phyloP scores from a whole-genome alignment of 2,329 filamentous ascomycete species.

The Colletotrichum cereale region DNA sequence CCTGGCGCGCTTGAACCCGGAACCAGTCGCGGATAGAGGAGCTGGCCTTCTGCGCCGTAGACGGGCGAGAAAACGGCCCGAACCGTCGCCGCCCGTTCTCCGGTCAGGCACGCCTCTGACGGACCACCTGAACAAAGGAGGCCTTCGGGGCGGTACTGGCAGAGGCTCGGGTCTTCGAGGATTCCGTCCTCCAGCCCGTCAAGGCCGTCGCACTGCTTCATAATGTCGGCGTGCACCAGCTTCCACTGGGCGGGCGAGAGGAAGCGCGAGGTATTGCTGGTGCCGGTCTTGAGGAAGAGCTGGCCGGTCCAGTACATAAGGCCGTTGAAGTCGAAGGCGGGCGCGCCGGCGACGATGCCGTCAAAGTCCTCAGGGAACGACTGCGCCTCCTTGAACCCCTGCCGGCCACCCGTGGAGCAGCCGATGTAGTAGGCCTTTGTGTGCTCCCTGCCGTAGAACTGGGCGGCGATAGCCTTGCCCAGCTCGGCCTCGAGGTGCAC shows the following conservation, averaged over 20 bases:
- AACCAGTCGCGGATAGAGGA: constrained; percentile 60
- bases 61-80: constrained; percentile 51
- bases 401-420: constrained; percentile 67
- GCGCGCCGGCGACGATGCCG: constrained; percentile 64
- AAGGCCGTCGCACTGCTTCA: constrained; percentile 60
- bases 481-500: constrained; percentile 62
- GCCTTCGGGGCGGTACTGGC: constrained; percentile 49
- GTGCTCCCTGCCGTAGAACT: constrained; percentile 57
- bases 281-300: constrained; percentile 56
- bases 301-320: constrained; percentile 51
- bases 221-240: constrained; percentile 50
- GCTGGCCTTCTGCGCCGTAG: constrained; percentile 40
- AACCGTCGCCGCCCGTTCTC: constrained; percentile 43
- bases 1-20: constrained; percentile 53
- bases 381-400: constrained; percentile 62
- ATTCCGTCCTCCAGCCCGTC: constrained; percentile 63
- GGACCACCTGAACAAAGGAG: constrained; percentile 53
- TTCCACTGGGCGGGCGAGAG: constrained; percentile 28
- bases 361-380: constrained; percentile 63
- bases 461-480: constrained; percentile 60
- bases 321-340: constrained; percentile 47
- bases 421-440: constrained; percentile 59
- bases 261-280: constrained; percentile 58
- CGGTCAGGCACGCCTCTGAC: constrained; percentile 54
- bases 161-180: constrained; percentile 48